Conservation (phyloP, 2,329 filamentous ascomycete genomes). For the Microcera coccophila region DNA sequence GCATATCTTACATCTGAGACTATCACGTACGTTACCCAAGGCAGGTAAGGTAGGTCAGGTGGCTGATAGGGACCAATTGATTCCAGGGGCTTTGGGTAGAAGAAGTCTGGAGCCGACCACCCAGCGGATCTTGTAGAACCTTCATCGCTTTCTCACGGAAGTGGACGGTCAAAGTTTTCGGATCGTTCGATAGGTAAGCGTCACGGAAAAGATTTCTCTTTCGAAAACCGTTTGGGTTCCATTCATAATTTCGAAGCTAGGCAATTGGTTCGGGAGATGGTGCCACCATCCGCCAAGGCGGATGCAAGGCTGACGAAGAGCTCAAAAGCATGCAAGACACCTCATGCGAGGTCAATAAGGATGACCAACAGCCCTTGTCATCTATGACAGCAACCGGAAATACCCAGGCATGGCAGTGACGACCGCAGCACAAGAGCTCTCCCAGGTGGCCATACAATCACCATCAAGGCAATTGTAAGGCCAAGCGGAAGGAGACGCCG, state of each 20-base stretch:
- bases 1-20: conserved; percentile 1
- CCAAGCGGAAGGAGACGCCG: conserved; percentile 3
- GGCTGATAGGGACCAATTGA: conserved; percentile 21
- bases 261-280: conserved; percentile 8
- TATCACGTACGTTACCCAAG: too few relatives aligned
- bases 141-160: conserved; percentile 14
- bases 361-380: neutral
- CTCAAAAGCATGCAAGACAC: conserved; percentile 14
- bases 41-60: too few relatives aligned
- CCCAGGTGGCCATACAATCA: neutral
- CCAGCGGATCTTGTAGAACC: conserved; percentile 7
- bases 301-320: conserved; percentile 10
- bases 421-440: too few relatives aligned
- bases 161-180: conserved; percentile 7
- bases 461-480: conserved; percentile 2
- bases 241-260: conserved; percentile 6
- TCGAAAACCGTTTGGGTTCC: conserved; percentile 4
- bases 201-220: conserved; percentile 9
- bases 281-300: conserved; percentile 13
- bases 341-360: neutral
- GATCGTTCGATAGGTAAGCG: conserved; percentile 16
- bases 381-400: conserved; percentile 3
- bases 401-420: conserved; percentile 1
- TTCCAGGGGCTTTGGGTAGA: conserved; percentile 19
- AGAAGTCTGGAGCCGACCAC: conserved; percentile 16